Conservation (phyloP, 1,139 yeast species). For the Geotrichum bryndzae region DNA sequence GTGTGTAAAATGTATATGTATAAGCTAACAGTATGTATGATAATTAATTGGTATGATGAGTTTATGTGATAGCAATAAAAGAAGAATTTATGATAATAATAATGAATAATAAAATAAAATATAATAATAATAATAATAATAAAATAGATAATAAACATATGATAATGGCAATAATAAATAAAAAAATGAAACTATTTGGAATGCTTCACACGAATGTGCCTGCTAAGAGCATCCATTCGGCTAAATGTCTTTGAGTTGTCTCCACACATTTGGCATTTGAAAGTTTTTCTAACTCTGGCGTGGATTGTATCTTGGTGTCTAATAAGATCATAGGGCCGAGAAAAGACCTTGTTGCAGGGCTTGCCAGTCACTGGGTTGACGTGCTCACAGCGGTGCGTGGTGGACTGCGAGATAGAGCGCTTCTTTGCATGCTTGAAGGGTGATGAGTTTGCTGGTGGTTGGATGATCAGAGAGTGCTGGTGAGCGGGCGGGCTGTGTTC, state of each 20-base stretch:
- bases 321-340: slow-evolving; percentile 88
- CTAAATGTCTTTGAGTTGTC: slow-evolving; percentile 78
- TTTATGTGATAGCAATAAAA: not conserved
- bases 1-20: too few relatives aligned
- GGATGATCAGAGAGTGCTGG: not conserved
- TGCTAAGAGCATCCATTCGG: slow-evolving; percentile 87
- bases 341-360: slow-evolving; percentile 69
- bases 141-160: too few relatives aligned
- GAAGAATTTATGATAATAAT: too few relatives aligned
- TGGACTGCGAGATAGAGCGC: not conserved
- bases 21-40: not conserved
- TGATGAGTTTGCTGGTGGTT: not conserved
- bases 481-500: not conserved
- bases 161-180: not conserved
- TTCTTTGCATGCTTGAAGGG: not conserved
- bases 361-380: not conserved
- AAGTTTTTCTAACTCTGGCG: slow-evolving; percentile 77
- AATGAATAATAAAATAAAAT: too few relatives aligned
- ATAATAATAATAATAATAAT: too few relatives aligned
- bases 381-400: not conserved
- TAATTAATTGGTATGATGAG: not conserved
- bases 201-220: slow-evolving; percentile 89
- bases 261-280: slow-evolving; percentile 77
- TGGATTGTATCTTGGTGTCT: slow-evolving; percentile 97
- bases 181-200: not conserved